These are phyloP conservation scores for Yamadazyma kitorensis DNA, from an alignment of 805 yeast genomes.

Conservation along the genomic window DNA sequence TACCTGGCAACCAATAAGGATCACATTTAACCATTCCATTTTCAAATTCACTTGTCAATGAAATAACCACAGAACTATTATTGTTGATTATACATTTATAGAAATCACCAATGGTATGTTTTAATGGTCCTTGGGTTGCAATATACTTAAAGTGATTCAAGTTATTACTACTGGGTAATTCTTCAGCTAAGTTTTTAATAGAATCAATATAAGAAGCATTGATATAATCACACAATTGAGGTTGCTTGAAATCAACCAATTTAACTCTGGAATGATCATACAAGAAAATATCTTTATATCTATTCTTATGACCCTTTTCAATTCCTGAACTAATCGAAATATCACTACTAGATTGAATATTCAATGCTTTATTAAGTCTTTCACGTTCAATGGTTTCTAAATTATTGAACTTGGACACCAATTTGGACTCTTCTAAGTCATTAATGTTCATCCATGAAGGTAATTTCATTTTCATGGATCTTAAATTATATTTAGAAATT, in stretches of 20 bases:
- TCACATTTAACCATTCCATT: slow-evolving; percentile 75
- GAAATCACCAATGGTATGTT: slow-evolving; percentile 73
- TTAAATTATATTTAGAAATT: slow-evolving; percentile 9
- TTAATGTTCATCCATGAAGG: slow-evolving; percentile 31
- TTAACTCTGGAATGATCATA: slow-evolving; percentile 83
- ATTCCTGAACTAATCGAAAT: slow-evolving; percentile 69
- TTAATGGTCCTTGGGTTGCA: slow-evolving; percentile 89
- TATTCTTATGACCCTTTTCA: slow-evolving; percentile 74
- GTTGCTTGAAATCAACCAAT: slow-evolving; percentile 23
- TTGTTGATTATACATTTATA: slow-evolving; percentile 75
- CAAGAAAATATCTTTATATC: slow-evolving; percentile 87
- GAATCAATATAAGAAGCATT: slow-evolving; percentile 73
- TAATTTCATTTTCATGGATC: slow-evolving; percentile 1
- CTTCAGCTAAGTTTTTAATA: slow-evolving; percentile 7
- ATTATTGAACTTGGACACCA: slow-evolving; percentile 45
- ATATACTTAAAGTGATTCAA: slow-evolving; percentile 38
- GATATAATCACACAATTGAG: slow-evolving; percentile 54
- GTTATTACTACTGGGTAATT: slow-evolving; percentile 10
- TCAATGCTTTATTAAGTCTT: slow-evolving; percentile 48
- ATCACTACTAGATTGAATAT: slow-evolving; percentile 13
- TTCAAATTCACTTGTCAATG: slow-evolving; percentile 75
- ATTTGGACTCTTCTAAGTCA: slow-evolving; percentile 7
- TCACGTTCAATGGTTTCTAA: slow-evolving; percentile 70
- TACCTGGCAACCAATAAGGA: slow-evolving; percentile 72
- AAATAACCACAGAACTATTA: slow-evolving; percentile 61